Base-by-base conservation (phyloP, 257 asterid species). In the Linaria vulgaris region DNA sequence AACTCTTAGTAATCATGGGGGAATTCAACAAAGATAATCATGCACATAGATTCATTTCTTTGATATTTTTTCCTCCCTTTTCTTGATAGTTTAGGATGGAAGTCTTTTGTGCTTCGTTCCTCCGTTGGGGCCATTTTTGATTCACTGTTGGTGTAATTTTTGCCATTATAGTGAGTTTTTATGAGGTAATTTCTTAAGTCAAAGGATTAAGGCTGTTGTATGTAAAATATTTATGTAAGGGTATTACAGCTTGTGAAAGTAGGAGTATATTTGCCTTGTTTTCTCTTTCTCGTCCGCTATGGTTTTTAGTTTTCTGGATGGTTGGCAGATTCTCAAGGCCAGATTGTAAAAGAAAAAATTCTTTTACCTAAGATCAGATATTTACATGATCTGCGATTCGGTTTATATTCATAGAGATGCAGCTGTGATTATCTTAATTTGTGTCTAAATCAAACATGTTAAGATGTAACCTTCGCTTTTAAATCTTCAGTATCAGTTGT, bases 381-480 rank as follows among this genome's bases (percentile, higher is more conserved):
- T 34, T 3, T 34, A 34, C 9, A 34, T 34, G 41, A 8, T 34
- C 9, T 8, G 5, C 5, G 6, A 34, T 8, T 34, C 9, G 41
- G 41, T 7, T 34, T 34, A 34, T 34, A 1, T 34, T 7, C 10
- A 34, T 34, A 3, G 41, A 34, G 41, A 34, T 34, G 41, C 6
- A 34, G 9, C 5, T 34, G 41, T 34, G 31, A 19, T 44, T 45
- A 61, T 38, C 97, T 90, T 51, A 90, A 95, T 77, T 91, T 90
- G 34, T 27, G 3, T 27, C 34, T 27, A 27, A 27, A 27, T 27
- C 34, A 27, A 27, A 27, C 3, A 27, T 27, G 34, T 27, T 2
- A 27, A 27, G 6, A 27, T 27, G 34, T 27, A 27, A 27, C 34
- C 4, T 3, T 27, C 34, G 34, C 34, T 27, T 27, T 6, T 27